Evolutionary conservation across 1,284 basidiomycete species (phyloP), one percentile per base, ranked within the genome.

Genomic region (Ceratobasidium sp.): DNA sequence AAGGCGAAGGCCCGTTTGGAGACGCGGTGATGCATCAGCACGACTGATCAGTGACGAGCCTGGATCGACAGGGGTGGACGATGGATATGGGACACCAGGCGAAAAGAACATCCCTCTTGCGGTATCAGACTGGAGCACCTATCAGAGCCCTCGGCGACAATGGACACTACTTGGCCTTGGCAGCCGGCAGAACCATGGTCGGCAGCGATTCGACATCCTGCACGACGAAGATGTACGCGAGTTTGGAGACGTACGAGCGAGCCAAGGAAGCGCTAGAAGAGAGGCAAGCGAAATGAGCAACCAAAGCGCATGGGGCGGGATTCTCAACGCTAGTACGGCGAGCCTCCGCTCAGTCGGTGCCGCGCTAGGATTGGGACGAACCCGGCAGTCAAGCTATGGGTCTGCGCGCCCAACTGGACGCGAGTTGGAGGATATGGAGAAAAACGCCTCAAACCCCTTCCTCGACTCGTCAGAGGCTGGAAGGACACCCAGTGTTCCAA

Each of bases 31-130:
- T 20, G 68, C 65, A 77, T 80, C 58, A 78, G 79, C 60, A 51
- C 69, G 69, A 79, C 82, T 35, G 81, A 84, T 26, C 83, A 81
- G 63, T 90, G 90, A 83, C 85, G 85, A 76, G 82, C 85, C 4
- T 83, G 90, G 28, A 77, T 77, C 39, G 79, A 74, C 15, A 83
- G 84, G n/a, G 84, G 83, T 23, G 37, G 68, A 73, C 51, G 69
- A 67, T 83, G 84, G 74, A 82, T 84, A 35, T 85, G 84, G 58
- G 84, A 83, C 35, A 84, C 83, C 74, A 3, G 79, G 82, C 15
- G 76, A 79, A 35, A 81, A 78, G 37, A 78, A 79, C 78, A 78
- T 26, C 79, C 85, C 28, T 82, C 82, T 33, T 80, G 85, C 58
- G 83, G 82, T 5, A 80, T 79, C 42, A 45, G 78, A 13, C 66